Evolutionary conservation across 2,329 filamentous ascomycete species (phyloP).

Genomic region (Ophiostoma australiae): DNA sequence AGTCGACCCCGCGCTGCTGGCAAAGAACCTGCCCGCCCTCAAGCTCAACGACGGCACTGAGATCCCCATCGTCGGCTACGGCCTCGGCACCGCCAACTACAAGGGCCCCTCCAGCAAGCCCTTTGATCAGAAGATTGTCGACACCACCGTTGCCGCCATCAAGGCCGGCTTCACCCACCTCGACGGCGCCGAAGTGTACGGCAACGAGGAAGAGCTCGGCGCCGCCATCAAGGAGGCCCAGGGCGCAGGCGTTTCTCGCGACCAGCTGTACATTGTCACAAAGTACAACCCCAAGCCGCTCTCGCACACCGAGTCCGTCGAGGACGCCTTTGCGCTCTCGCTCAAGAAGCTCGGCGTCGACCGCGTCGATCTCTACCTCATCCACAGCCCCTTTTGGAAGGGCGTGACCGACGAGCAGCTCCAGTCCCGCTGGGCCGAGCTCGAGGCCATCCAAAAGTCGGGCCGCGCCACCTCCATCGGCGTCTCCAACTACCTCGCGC

Average conservation of each 20-base stretch:
- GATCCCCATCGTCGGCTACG: conserved; percentile 70
- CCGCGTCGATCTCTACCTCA: conserved; percentile 67
- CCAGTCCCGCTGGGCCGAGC: conserved; percentile 54
- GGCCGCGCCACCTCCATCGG: conserved; percentile 67
- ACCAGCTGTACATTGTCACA: conserved; percentile 64
- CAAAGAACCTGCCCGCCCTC: conserved; percentile 47
- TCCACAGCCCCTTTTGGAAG: conserved; percentile 55
- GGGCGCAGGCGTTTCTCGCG: conserved; percentile 57
- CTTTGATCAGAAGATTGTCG: conserved; percentile 51
- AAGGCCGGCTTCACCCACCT: conserved; percentile 66
- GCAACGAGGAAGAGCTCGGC: conserved; percentile 66
- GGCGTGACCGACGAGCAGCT: conserved; percentile 46
- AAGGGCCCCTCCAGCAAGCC: conserved; percentile 46
- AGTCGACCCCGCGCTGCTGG: conserved; percentile 14
- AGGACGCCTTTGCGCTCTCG: conserved; percentile 52
- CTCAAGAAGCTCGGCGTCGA: conserved; percentile 62
- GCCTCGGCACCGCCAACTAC: conserved; percentile 63
- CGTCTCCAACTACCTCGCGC: conserved; percentile 66
- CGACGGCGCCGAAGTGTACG: conserved; percentile 67
- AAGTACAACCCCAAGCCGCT: conserved; percentile 45
- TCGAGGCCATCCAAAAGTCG: conserved; percentile 61
- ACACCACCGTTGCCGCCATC: conserved; percentile 56
- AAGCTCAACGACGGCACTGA: conserved; percentile 70
- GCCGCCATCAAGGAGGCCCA: conserved; percentile 64
- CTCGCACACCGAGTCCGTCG: conserved; percentile 34